Conservation (phyloP, 768 basidiomycete species). For the Russula griseocarnosa region DNA sequence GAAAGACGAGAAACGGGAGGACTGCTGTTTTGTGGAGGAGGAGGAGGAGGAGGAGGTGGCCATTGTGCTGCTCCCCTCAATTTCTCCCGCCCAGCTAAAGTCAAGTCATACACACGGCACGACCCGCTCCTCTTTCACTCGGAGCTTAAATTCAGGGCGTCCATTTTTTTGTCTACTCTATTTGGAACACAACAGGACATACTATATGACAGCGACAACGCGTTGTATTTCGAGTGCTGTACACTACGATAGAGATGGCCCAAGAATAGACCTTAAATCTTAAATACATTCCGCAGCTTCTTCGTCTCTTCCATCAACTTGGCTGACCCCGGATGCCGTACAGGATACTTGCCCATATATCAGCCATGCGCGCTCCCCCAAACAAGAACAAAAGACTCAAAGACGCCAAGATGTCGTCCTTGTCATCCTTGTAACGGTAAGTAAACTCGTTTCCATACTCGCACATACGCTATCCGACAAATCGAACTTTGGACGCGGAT, state of each 20-base stretch:
- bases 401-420: neutral
- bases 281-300: neutral
- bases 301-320: neutral
- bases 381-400: neutral
- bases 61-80: slow-evolving; percentile 12
- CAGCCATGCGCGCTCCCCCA: neutral
- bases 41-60: slow-evolving; percentile 19
- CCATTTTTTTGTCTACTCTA: too few species aligned
- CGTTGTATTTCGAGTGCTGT: too few species aligned
- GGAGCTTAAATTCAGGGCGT: slow-evolving; percentile 10
- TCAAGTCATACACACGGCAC: neutral
- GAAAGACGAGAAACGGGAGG: slow-evolving; percentile 27
- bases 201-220: too few species aligned
- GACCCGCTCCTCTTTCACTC: slow-evolving; percentile 1
- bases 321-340: slow-evolving; percentile 11
- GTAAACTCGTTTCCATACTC: slow-evolving; percentile 20
- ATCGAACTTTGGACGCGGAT: too few species aligned
- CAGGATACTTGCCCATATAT: neutral
- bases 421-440: neutral
- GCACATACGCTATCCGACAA: too few species aligned
- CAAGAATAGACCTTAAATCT: too few species aligned
- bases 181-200: too few species aligned
- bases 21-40: slow-evolving; percentile 5
- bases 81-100: neutral
- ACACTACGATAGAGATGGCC: too few species aligned